Base-by-base conservation (phyloP, 208 protist species). In the Trypanosoma avium region DNA sequence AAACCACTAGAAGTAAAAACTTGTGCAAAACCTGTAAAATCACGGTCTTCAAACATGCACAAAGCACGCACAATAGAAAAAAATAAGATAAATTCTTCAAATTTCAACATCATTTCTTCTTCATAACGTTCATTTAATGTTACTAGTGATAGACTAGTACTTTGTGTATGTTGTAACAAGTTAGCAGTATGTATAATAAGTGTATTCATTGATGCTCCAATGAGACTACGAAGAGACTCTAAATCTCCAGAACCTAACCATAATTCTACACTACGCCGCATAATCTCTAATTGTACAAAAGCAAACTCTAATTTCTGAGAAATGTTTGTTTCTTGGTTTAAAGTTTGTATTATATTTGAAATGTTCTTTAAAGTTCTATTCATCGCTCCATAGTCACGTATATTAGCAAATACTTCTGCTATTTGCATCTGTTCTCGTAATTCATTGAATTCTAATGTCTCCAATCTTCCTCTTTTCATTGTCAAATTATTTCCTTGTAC, bases 151-250 rank as follows among this genome's bases (percentile, higher is more conserved):
- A 32, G 35, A 63, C 19, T n/a, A 19, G 47, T 21, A 19, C 19
- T 45, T 26, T 58, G 53, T 40, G 21, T 42, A 22, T 21, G 13
- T 24, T 21, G 4, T 33, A 61, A 2, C 13, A 4, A 52, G 4
- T 55, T 13, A 15, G 47, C 63, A 27, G 77, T 68, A 5, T 79
- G 35, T n/a, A 61, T 55, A 29, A 61, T 56, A 26, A 70, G 47
- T 8, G 57, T 27, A 26, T 8, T 36, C 3, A 46, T 69, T 47
- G 64, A 59, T 4, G 17, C 32, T 24, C 32, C 48, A 3, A 70
- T 33, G 21, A 65, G 48, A 32, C 29, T 27, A 17, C 46, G 10
- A 24, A 76, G 56, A 32, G 50, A 42, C 8, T 70, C 63, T 56
- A 71, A 35, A 47, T 65, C 35, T 8, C 33, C 70, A 15, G 45